Evolutionary conservation across 1,284 basidiomycete genomes (phyloP), one percentile per base, ranked within the genome.

Genomic region (Sutorius eximius): DNA sequence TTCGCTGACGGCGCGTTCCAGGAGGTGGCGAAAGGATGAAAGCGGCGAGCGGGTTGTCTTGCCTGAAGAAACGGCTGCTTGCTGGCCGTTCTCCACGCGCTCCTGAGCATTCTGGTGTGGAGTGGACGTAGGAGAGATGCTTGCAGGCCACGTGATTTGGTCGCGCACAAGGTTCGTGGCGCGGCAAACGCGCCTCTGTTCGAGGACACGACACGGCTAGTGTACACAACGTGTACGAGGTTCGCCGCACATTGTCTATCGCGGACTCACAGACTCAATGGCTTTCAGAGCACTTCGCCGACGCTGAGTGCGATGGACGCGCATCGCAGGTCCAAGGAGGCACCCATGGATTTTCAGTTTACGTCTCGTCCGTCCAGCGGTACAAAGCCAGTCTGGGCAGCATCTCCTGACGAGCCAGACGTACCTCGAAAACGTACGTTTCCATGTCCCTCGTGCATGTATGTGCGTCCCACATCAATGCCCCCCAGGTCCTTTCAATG

Each of bases 281-380:
- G 2, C 8, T 43, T 54, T 44, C 24, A 55, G 55, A 36, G 16
- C 13, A 8, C n/a, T 37, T 11, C 42, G 38, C 51, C 20, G 38
- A 20, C 47, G 18, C 20, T 55, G 42, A 38, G 40, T 45, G 41
- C n/a, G 32, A 61, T 74, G 72, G 61, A 65, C 64, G 55, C 53
- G 56, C 68, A 57, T 30, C 68, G 41, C 73, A 72, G 80, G 57
- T 87, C 87, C n/a, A 89, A 75, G 49, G 88, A 90, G 64, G 86
- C 85, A 7, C 89, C 89, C 3, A 91, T 91, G 89, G 89, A 91
- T 70, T 91, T 83, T 69, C 81, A 89, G 61, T 86, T 80, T 64
- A 86, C 85, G 13, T 77, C 76, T 49, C 73, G 82, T 24, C 76
- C 80, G 3, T 77, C 77, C 53, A 75, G 72, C 52, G 68, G 70